Percentiles rank a stretch among this genome's conserved stretches.
Conservation (phyloP, 805 yeast genomes). For the Suhomyces faveliae region DNA sequence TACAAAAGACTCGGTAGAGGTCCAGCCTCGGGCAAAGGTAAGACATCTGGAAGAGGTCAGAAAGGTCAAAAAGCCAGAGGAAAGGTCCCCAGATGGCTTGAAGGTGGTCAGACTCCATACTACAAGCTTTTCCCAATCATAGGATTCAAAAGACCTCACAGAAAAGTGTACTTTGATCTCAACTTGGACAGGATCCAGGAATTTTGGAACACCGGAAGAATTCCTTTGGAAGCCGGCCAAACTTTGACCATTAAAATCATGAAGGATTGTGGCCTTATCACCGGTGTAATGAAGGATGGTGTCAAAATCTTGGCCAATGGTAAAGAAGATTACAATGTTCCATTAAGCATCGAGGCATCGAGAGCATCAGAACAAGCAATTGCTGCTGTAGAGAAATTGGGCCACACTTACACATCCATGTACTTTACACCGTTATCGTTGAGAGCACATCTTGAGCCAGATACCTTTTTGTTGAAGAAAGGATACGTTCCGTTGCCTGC, state of each 20-base stretch:
- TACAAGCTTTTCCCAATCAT: conserved; percentile 80
- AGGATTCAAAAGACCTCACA: conserved; percentile 74
- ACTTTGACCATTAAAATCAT: conserved; percentile 72
- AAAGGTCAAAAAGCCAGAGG: conserved; percentile 98
- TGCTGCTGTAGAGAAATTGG: conserved; percentile 63
- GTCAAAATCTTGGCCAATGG: conserved; percentile 78
- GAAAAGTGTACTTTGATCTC: conserved; percentile 52
- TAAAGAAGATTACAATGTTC: conserved; percentile 46
- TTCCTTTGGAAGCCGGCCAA: conserved; percentile 57
- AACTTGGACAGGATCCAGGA: conserved; percentile 69
- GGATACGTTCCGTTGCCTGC: conserved; percentile 84
- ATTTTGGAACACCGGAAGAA: conserved; percentile 66
- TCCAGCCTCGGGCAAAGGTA: conserved; percentile 89
- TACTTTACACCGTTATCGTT: conserved; percentile 65
- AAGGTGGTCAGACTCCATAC: conserved; percentile 98
- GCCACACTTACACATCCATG: conserved; percentile 71
- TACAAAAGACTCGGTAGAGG: conserved; percentile 91
- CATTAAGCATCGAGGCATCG: conserved; percentile 77
- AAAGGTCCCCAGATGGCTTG: conserved; percentile 87
- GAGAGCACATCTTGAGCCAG: conserved; percentile 75
- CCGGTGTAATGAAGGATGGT: conserved; percentile 74
- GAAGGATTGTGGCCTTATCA: conserved; percentile 69
- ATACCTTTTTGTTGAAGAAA: conserved; percentile 60
- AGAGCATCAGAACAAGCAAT: conserved; percentile 78
- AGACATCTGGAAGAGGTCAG: conserved; percentile 95